Conservation (phyloP, 2,329 filamentous ascomycete species). For the Fusarium solani-melongenae region DNA sequence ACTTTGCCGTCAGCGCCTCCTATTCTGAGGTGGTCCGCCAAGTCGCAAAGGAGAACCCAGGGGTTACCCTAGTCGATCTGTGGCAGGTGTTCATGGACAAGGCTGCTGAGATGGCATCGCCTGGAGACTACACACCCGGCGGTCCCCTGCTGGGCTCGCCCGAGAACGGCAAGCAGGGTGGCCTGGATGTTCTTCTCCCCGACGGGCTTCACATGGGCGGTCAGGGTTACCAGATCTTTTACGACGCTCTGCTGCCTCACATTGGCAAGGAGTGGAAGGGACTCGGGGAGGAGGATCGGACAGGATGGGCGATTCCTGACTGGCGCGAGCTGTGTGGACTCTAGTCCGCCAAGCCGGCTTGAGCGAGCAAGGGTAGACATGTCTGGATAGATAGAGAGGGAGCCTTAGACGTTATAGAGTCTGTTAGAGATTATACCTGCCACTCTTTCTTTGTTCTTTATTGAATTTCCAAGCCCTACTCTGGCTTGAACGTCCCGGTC, state of each 20-base stretch:
- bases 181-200: constrained; percentile 62
- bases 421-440: background rate
- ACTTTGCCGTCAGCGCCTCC: constrained; percentile 61
- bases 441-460: background rate
- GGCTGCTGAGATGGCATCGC: constrained; percentile 67
- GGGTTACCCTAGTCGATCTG: constrained; percentile 79
- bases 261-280: constrained; percentile 58
- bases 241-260: constrained; percentile 58
- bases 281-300: constrained; percentile 49
- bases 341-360: constrained; percentile 5
- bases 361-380: background rate
- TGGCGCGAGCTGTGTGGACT: constrained; percentile 53
- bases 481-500: background rate
- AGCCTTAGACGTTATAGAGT: background rate
- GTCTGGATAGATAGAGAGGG: background rate
- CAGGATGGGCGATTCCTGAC: constrained; percentile 59
- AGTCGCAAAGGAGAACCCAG: constrained; percentile 76
- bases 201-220: constrained; percentile 69
- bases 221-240: constrained; percentile 65
- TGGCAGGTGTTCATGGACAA: constrained; percentile 81
- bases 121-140: constrained; percentile 64
- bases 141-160: constrained; percentile 62
- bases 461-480: background rate
- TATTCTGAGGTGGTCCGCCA: constrained; percentile 70
- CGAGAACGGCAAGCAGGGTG: constrained; percentile 61